A percentile compares a stretch with the other conserved stretches of the same genome.
Evolutionary conservation across 805 yeast genomes (phyloP).

Genomic region (Yarrowia sp.): DNA sequence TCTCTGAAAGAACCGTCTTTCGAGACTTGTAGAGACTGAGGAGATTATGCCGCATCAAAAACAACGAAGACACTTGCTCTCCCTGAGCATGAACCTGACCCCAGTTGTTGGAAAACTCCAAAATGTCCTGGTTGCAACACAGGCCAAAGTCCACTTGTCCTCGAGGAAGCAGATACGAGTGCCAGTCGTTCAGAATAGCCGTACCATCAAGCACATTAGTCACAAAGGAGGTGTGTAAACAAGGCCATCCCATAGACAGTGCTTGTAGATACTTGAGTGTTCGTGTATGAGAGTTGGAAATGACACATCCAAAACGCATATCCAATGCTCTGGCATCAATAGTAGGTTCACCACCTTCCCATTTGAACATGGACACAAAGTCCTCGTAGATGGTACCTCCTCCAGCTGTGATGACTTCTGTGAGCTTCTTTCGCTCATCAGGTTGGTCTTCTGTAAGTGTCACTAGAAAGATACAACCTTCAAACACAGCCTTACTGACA

Average conservation of each 20-base stretch:
- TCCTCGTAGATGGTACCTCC: slow-evolving; percentile 16
- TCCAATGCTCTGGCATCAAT: not conserved
- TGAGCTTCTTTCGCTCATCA: not conserved
- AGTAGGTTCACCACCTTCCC: slow-evolving; percentile 1
- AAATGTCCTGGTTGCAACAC: slow-evolving; percentile 12
- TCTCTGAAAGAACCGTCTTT: not conserved
- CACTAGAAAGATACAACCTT: slow-evolving; percentile 9
- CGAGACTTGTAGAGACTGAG: not conserved
- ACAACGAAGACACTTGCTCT: not conserved
- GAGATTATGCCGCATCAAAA: slow-evolving; percentile 1
- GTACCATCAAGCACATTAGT: not conserved
- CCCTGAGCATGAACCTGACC: not conserved
- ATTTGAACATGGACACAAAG: not conserved
- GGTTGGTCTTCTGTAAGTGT: not conserved
- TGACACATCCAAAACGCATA: slow-evolving; percentile 10
- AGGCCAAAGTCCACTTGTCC: slow-evolving; percentile 6
- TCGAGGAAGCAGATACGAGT: not conserved
- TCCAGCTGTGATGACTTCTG: not conserved
- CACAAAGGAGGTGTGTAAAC: slow-evolving; percentile 7
- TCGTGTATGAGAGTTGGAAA: slow-evolving; percentile 15
- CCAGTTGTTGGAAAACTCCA: slow-evolving; percentile 12
- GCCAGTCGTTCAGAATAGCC: slow-evolving; percentile 15
- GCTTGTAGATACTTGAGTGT: slow-evolving; percentile 20
- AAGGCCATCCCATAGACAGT: slow-evolving; percentile 19
- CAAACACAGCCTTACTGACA: not conserved